Evolutionary conservation across 768 basidiomycete genomes (phyloP), one percentile per base, ranked within the genome.

Genomic region (Thelephora aurantiotincta): DNA sequence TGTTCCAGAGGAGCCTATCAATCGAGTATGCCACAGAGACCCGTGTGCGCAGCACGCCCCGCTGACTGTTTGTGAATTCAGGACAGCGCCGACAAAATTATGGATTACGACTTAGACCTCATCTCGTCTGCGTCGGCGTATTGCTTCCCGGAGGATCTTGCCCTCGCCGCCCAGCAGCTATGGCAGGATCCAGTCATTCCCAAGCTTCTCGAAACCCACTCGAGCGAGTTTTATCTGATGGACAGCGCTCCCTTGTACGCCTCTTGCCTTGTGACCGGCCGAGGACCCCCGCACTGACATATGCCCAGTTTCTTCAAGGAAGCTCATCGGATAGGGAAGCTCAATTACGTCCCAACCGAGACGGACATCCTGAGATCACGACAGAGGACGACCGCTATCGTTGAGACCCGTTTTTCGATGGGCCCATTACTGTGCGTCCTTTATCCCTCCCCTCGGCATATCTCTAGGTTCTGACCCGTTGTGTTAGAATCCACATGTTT

Each of bases 161-260:
- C 82, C 1, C 67, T 74, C 23, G 80, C 82, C 6, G 81, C 86
- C 36, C 68, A 74, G 50, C 67, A 82, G 38, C 63, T 86, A 1
- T 81, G 80, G 79, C 72, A 77, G 47, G 83, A 87, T 57, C 75
- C 78, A 11, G 72, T 81, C 46, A 68, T 68, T 44, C 58, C 64
- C 9, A 61, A 62, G 9, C 58, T 75, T 9, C 70, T 75, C 70
- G 72, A 74, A 30, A 18, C 9, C 38, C 77, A 80, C 52, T 66
- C 68, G 18, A 77, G 69, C 59, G 81, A 91, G 47, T 94, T 94
- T 57, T 93, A 94, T 59, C 68, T 96, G 12, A 94, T 93, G 89
- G 93, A 96, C 59, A 86, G 78, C n/a, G 93, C 93, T 0, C 70
- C 71, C 38, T 94, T 94, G 87, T 89, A 55, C 59, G 84, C 74